Base-by-base conservation (phyloP, 371 early-diverging fungal species). In the Apophysomyces elegans region DNA sequence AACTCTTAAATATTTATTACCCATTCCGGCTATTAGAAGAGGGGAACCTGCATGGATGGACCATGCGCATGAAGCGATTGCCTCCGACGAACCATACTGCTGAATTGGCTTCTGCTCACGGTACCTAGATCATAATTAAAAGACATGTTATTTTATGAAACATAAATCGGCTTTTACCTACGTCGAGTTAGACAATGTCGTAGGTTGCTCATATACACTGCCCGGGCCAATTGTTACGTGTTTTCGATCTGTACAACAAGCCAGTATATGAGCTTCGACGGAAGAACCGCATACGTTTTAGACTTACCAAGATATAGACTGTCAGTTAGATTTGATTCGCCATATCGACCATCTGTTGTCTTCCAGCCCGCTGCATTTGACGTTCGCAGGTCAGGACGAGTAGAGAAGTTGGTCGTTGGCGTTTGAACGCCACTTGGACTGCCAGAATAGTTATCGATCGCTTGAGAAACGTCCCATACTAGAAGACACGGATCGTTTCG, bases 1-100 rank as follows among this genome's bases (percentile, higher is more conserved):
- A 1, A 89, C 81, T 13, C 91, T 80, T 35, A 94, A 78, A 64
- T 83, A 90, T 66, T 91, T 93, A 65, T 77, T 68, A 5, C 87
- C 89, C 90, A 93, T 91, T 16, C 93, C 94, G 9, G 93, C 91
- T 9, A 90, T 86, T 13, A 93, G 71, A 37, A 80, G 73, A 7
- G 76, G 84, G 5, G 85, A 74, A 16, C 72, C 72, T 12, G 72
- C 71, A 43, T 84, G 81, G 12, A 89, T 80, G 9, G 78, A 75
- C 95, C 94, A 95, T 1, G 87, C 83, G 39, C 90, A 89, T 0
- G 93, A 91, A 7, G 86, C 79, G 43, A 92, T 85, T 7, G 86
- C 85, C 62, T 95, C 93, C 8, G 88, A 84, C 5, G 84, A 78
- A 0, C 92, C 93, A 72, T 87, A 91, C 70, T 88, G 90, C 54